These are phyloP conservation scores for Leucocoprinus sp. DNA, from an alignment of 768 basidiomycete species.

Conservation along the genomic window DNA sequence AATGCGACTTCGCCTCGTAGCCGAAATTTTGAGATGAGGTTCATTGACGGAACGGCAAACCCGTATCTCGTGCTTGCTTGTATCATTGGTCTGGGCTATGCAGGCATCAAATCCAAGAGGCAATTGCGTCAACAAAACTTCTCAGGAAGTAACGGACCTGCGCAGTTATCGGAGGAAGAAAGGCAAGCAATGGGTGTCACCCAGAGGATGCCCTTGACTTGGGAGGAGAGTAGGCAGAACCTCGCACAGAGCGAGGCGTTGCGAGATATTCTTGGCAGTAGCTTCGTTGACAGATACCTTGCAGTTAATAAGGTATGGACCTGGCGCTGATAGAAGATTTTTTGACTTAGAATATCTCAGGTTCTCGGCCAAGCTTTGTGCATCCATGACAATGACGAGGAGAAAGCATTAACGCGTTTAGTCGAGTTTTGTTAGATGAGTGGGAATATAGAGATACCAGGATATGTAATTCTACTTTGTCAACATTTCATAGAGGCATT, in stretches of 20 bases:
- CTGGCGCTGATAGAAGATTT: background rate
- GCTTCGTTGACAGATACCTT: slow-evolving; percentile 38
- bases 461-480: too few relatives aligned
- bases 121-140: slow-evolving; percentile 32
- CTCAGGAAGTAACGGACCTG: slow-evolving; percentile 23
- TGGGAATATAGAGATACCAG: background rate
- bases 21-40: slow-evolving; percentile 55
- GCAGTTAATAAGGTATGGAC: slow-evolving; percentile 26
- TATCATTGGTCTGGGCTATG: slow-evolving; percentile 43
- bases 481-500: too few relatives aligned
- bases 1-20: slow-evolving; percentile 36
- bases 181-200: slow-evolving; percentile 38
- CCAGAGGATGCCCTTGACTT: slow-evolving; percentile 39
- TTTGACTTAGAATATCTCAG: background rate
- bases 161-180: slow-evolving; percentile 36
- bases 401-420: slow-evolving; percentile 2
- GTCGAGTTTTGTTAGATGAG: slow-evolving; percentile 1
- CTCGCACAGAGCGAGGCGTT: slow-evolving; percentile 31
- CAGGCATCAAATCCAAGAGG: slow-evolving; percentile 38
- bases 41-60: slow-evolving; percentile 58
- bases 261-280: slow-evolving; percentile 31
- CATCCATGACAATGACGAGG: slow-evolving; percentile 1
- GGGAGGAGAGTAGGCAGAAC: slow-evolving; percentile 36
- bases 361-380: background rate
- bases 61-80: slow-evolving; percentile 52